phyloP scores from a whole-genome alignment of 2,329 filamentous ascomycete species.

The Furcasterigmium furcatum region DNA sequence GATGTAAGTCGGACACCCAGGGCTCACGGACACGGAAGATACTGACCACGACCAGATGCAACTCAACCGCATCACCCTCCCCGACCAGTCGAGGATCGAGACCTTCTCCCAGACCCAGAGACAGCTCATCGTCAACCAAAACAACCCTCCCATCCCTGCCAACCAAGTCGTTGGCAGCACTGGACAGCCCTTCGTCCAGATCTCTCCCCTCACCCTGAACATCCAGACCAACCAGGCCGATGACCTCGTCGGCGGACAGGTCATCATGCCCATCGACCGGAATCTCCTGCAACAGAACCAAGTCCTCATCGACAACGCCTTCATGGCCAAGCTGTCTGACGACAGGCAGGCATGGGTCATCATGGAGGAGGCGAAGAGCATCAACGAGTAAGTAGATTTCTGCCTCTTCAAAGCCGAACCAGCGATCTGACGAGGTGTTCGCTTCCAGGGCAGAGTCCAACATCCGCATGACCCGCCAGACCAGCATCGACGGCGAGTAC shows the following conservation, averaged over 20 bases:
- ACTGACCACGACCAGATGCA: conserved; percentile 11
- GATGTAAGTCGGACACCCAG: conserved; percentile 11
- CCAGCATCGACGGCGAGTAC: conserved; percentile 15
- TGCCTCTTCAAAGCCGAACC: too few species aligned
- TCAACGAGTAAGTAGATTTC: conserved; percentile 11
- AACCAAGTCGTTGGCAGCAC: conserved; percentile 16
- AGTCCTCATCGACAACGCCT: conserved; percentile 15
- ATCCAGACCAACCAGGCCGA: conserved; percentile 16
- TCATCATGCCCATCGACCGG: conserved; percentile 16
- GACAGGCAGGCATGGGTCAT: conserved; percentile 17
- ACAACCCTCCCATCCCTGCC: conserved; percentile 14
- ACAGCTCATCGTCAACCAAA: conserved; percentile 17
- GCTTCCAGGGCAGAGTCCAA: conserved; percentile 12
- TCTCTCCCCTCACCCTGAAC: conserved; percentile 15
- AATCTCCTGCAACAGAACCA: conserved; percentile 11
- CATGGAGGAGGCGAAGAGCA: conserved; percentile 13
- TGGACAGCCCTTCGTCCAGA: conserved; percentile 16
- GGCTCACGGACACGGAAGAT: too few species aligned
- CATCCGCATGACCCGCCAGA: conserved; percentile 17
- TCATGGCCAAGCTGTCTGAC: conserved; percentile 13
- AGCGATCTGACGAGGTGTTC: too few species aligned
- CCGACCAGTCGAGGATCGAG: conserved; percentile 17
- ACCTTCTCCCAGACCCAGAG: conserved; percentile 16
- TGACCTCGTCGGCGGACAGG: conserved; percentile 15
- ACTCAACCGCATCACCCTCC: conserved; percentile 13